A percentile compares a stretch with the other conserved stretches of the same genome.
phyloP scores from a whole-genome alignment of 1,139 yeast genomes.

The Kluyveromyces sp. region DNA sequence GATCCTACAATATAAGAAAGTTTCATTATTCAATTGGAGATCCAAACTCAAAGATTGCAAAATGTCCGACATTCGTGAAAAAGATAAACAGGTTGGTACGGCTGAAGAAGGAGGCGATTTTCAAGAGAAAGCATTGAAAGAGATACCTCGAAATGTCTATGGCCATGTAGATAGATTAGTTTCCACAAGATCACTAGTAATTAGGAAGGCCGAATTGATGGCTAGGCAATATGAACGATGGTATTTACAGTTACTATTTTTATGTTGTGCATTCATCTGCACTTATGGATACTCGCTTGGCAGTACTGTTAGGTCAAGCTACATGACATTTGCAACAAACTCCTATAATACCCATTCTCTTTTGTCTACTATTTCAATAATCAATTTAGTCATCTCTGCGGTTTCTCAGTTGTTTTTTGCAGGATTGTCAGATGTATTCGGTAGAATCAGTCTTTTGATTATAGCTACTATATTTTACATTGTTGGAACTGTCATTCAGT shows the following conservation, averaged over 20 bases:
- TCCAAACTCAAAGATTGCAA: too few relatives aligned
- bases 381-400: conserved; percentile 50
- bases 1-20: too few relatives aligned
- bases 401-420: conserved; percentile 58
- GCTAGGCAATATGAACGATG: conserved; percentile 16
- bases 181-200: conserved; percentile 32
- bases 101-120: too few relatives aligned
- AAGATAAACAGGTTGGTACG: too few relatives aligned
- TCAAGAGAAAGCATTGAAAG: too few relatives aligned
- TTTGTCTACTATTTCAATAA: conserved; percentile 50
- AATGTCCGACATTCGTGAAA: too few relatives aligned
- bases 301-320: conserved; percentile 41
- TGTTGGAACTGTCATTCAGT: conserved; percentile 60
- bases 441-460: conserved; percentile 49
- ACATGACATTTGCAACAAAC: conserved; percentile 45
- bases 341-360: conserved; percentile 50
- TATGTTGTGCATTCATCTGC: conserved; percentile 47
- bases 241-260: conserved; percentile 14
- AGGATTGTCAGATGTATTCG: conserved; percentile 57
- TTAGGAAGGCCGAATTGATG: conserved; percentile 18
- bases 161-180: conserved; percentile 35
- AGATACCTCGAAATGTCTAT: too few relatives aligned
- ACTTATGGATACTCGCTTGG: conserved; percentile 66
- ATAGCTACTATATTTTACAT: conserved; percentile 52
- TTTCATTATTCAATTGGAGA: too few relatives aligned